A percentile compares a stretch with the other conserved stretches of the same genome.
Conservation (phyloP, 2,329 filamentous ascomycete genomes). For the Tricladium varicosporioides region DNA sequence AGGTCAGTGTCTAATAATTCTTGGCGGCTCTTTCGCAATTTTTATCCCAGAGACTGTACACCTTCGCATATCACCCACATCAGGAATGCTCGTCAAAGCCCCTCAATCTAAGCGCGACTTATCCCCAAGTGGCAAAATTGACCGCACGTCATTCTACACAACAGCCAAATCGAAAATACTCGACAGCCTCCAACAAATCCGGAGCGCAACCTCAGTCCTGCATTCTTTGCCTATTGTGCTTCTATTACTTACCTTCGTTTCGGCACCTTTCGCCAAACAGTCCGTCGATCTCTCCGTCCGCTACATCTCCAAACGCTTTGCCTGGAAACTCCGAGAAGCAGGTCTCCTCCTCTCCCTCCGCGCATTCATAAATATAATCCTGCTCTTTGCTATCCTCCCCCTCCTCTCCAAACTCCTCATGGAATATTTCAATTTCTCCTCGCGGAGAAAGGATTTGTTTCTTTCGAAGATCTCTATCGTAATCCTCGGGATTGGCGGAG, state of each 20-base stretch:
- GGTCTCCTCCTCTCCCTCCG: conserved; percentile 29
- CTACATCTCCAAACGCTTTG: conserved; percentile 31
- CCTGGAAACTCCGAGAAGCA: conserved; percentile 23
- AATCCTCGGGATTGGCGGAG: conserved; percentile 19
- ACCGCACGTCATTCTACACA: conserved; percentile 1
- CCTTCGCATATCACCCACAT: conserved; percentile 11
- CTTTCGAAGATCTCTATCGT: conserved; percentile 24
- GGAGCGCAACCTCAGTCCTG: conserved; percentile 25
- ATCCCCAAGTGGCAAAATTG: not conserved
- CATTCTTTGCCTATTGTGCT: conserved; percentile 29
- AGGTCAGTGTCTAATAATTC: conserved; percentile 16
- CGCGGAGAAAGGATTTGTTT: conserved; percentile 26
- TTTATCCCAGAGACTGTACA: conserved; percentile 35
- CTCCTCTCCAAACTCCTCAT: conserved; percentile 23
- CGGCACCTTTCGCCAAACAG: conserved; percentile 16
- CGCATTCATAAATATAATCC: conserved; percentile 26
- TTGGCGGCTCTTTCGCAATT: conserved; percentile 23
- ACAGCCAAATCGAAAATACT: conserved; percentile 13
- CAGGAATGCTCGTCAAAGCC: conserved; percentile 11
- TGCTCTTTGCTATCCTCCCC: conserved; percentile 27
- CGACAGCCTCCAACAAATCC: conserved; percentile 17
- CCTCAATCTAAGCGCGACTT: conserved; percentile 3
- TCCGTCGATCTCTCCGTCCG: conserved; percentile 22
- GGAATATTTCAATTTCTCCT: conserved; percentile 14
- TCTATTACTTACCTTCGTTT: conserved; percentile 30